These are phyloP conservation scores for Apiospora koreana DNA, from an alignment of 2,329 filamentous ascomycete genomes.

Conservation along the genomic window DNA sequence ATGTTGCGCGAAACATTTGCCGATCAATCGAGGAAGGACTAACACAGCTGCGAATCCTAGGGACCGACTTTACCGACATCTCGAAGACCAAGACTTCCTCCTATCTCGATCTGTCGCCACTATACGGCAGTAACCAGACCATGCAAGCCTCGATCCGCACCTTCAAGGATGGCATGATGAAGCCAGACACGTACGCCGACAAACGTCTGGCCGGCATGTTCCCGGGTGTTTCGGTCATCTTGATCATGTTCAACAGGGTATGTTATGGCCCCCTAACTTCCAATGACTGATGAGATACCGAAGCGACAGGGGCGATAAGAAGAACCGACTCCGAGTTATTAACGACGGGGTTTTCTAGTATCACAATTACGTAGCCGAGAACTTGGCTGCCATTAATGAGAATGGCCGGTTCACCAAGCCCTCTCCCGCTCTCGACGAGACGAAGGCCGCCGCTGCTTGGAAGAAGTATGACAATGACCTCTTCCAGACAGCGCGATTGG, in stretches of 20 bases:
- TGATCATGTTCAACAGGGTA: constrained; percentile 65
- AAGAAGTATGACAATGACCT: constrained; percentile 75
- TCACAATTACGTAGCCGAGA: constrained; percentile 82
- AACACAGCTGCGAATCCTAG: background rate
- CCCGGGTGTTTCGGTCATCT: constrained; percentile 68
- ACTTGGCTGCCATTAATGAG: constrained; percentile 83
- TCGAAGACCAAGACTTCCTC: constrained; percentile 68
- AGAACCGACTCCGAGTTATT: background rate
- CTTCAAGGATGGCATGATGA: constrained; percentile 70
- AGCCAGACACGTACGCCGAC: constrained; percentile 73
- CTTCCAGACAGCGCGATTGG: constrained; percentile 76
- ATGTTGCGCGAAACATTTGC: background rate
- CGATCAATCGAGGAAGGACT: background rate
- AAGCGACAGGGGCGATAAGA: no score
- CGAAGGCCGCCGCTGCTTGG: constrained; percentile 51
- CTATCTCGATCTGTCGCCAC: constrained; percentile 70
- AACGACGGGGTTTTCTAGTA: constrained; percentile 55
- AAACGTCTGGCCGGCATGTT: constrained; percentile 71
- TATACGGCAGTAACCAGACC: constrained; percentile 69
- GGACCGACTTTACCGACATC: constrained; percentile 61
- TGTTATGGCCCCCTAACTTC: background rate
- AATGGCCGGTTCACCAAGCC: constrained; percentile 74
- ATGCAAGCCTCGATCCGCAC: constrained; percentile 69
- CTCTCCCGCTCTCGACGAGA: constrained; percentile 41
- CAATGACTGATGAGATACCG: no score